phyloP scores from a whole-genome alignment of 352 stramenopile genomes.

The Phytophthora litchii region DNA sequence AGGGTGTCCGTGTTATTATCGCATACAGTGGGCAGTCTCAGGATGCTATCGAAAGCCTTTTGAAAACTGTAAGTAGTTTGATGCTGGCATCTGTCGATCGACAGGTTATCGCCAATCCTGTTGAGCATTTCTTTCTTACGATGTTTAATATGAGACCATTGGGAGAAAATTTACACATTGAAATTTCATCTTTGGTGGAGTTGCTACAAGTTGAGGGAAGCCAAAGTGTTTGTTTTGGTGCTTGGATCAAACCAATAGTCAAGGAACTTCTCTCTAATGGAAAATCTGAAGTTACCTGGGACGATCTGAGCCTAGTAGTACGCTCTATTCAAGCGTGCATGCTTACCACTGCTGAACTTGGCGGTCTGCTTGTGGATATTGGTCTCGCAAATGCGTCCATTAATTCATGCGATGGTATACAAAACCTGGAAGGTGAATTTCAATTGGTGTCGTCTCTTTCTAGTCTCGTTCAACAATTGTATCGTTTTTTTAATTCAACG shows the following conservation, averaged over 20 bases:
- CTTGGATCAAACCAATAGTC: constrained; percentile 2
- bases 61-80: constrained; percentile 14
- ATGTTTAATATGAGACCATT: neutral
- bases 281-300: constrained; percentile 3
- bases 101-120: neutral
- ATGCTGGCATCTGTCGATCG: constrained; percentile 2
- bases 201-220: neutral
- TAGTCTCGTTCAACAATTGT: constrained; percentile 6
- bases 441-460: constrained; percentile 8
- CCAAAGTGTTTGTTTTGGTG: constrained; percentile 1
- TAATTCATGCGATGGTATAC: neutral
- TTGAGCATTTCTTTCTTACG: neutral
- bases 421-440: neutral
- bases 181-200: constrained; percentile 5
- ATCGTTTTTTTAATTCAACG: constrained; percentile 6
- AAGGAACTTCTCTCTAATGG: neutral
- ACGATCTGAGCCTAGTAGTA: neutral
- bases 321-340: constrained; percentile 8
- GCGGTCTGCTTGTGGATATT: constrained; percentile 14
- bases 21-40: neutral
- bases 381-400: constrained; percentile 6
- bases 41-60: constrained; percentile 2
- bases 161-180: neutral
- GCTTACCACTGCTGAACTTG: constrained; percentile 10
- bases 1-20: constrained; percentile 16